Base-by-base conservation (phyloP, 768 basidiomycete genomes). In the Coprinopsis strossmayeri region DNA sequence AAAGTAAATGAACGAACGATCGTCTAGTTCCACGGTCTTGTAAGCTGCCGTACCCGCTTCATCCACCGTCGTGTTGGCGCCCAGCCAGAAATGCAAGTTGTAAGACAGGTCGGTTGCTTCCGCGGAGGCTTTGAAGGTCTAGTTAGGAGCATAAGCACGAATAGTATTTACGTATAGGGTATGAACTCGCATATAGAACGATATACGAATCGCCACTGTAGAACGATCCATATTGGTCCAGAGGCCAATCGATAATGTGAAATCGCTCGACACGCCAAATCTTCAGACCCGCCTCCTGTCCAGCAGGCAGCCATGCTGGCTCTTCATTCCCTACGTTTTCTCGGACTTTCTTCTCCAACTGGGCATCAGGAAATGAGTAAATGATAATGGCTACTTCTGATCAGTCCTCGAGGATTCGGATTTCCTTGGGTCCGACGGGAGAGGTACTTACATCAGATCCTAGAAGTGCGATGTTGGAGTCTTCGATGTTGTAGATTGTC, bases 161-260 rank as follows among this genome's bases (percentile, higher is more conserved):
- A n/a, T n/a, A n/a, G n/a, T n/a, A n/a, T n/a, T n/a, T n/a, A n/a
- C n/a, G n/a, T n/a, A n/a, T n/a, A n/a, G n/a, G n/a, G n/a, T n/a
- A n/a, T n/a, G n/a, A 23, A 61, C 74, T 54, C 53, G 80, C 81
- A 59, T 82, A 69, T 25, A 83, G 63, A n/a, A 83, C 64, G 47
- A 84, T 77, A 55, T 83, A 84, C 1, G 79, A 80, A 61, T 84
- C 80, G 1, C 79, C 83, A 53, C 76, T 72, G 55, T 81, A 84
- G 64, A 84, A 83, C 5, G 66, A 66, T 5, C 82, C 79, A 38
- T 67, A 61, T 13, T 69, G 62, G 18, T 76, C 67, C 55, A 72
- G 63, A 2, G 78, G 76, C 78, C 78, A 82, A 18, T 69, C 66
- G 23, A 76, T 70, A 32, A 82, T 69, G 26, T 62, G 59, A 56